Evolutionary conservation across 1,284 basidiomycete genomes (phyloP).

Genomic region (Singerocomus rubriflavus): DNA sequence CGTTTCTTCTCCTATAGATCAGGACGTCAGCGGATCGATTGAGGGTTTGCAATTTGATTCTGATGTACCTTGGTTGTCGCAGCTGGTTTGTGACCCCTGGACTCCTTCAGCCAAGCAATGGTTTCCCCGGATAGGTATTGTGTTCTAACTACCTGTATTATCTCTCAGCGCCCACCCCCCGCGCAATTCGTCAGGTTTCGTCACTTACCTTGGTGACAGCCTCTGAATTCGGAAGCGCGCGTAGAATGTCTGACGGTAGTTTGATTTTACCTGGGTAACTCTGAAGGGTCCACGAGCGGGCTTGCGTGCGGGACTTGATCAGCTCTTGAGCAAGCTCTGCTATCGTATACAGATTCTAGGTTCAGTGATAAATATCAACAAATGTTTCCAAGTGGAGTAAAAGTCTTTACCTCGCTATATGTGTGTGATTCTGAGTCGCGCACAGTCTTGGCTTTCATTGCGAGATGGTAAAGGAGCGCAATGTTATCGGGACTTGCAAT

Average conservation of each 20-base stretch:
- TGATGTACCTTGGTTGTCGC: conserved; percentile 20
- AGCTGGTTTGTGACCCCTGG: conserved; percentile 20
- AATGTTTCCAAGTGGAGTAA: neutral
- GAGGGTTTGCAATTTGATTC: neutral
- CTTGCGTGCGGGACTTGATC: conserved; percentile 68
- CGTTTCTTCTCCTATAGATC: conserved; percentile 34
- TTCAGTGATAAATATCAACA: conserved; percentile 45
- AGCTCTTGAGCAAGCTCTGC: conserved; percentile 88
- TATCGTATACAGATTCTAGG: conserved; percentile 84
- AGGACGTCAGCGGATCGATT: conserved; percentile 1
- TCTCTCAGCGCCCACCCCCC: conserved; percentile 5
- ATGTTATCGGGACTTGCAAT: conserved; percentile 78
- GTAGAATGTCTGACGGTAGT: conserved; percentile 82
- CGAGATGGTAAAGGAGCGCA: conserved; percentile 79
- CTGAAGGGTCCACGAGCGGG: conserved; percentile 73
- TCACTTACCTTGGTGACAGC: conserved; percentile 55
- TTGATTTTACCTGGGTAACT: conserved; percentile 80
- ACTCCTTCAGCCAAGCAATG: conserved; percentile 50
- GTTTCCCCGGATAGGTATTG: conserved; percentile 65
- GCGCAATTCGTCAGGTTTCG: neutral
- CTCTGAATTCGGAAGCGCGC: conserved; percentile 58
- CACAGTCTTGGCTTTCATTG: conserved; percentile 83
- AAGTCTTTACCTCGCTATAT: conserved; percentile 58
- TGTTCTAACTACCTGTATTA: conserved; percentile 55
- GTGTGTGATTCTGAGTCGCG: conserved; percentile 68